phyloP scores from a whole-genome alignment of 192 early-diverging fungal genomes.

The Irineochytrium annulatum region DNA sequence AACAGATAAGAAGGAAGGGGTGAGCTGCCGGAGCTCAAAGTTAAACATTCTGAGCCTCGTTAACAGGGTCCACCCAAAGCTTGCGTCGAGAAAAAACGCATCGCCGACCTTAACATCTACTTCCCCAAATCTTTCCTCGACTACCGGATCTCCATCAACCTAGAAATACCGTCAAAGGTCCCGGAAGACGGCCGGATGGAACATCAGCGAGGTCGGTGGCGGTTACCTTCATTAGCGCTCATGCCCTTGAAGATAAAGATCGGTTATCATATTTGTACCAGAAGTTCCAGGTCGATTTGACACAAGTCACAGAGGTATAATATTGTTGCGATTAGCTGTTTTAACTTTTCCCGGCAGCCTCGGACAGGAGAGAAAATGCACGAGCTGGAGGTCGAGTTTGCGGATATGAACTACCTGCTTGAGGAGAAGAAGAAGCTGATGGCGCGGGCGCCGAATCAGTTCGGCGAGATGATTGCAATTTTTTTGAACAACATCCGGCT shows the following conservation, averaged over 20 bases:
- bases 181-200: conserved; percentile 36
- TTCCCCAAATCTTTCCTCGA: conserved; percentile 76
- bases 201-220: conserved; percentile 44
- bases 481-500: conserved; percentile 81
- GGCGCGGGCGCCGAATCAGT: conserved; percentile 54
- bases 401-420: conserved; percentile 48
- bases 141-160: conserved; percentile 80
- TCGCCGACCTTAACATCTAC: conserved; percentile 84
- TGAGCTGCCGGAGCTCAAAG: conserved; percentile 6
- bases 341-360: neutral
- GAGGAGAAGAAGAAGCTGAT: conserved; percentile 62
- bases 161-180: conserved; percentile 60
- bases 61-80: conserved; percentile 21
- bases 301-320: conserved; percentile 65
- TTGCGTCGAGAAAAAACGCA: conserved; percentile 63
- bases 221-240: no score
- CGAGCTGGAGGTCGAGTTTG: conserved; percentile 83
- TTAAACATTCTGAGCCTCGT: neutral
- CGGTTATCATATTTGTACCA: conserved; percentile 81
- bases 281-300: conserved; percentile 82
- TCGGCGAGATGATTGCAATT: conserved; percentile 63
- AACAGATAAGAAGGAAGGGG: conserved; percentile 27
- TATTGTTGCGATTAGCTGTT: conserved; percentile 9
- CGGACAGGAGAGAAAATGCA: conserved; percentile 55
- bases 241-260: no score